Base-by-base conservation (phyloP, 768 basidiomycete genomes). In the Leccinum subgranulosum region DNA sequence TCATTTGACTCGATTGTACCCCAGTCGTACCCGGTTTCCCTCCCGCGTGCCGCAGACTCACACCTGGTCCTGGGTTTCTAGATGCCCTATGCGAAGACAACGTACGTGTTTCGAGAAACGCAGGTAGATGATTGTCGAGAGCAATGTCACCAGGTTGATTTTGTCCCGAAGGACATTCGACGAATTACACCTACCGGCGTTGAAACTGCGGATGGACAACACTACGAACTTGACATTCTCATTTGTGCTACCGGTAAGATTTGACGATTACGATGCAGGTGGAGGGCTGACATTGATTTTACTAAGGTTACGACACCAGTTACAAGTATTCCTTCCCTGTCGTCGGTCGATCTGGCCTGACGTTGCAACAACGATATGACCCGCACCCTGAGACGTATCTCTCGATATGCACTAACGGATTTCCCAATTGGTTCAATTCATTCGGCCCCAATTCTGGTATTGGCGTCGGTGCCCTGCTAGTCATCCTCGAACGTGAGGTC, bases 11-110 rank as follows among this genome's bases (percentile, higher is more conserved):
- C 10, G 14, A 56, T 17, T 25, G 4, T 55, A 2, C 36, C 23
- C 47, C n/a, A 61, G 60, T 86, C n/a, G 74, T 85, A 25, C 84
- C 86, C 12, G 73, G 80, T 48, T 87, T 86, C 61, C 73, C 79
- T 6, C 79, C 85, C 15, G 77, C 74, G 5, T 88, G 85, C 69
- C 76, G 85, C 27, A n/a, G 86, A n/a, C 69, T 87, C 49, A 88
- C 87, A 0, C 84, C 85, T 2, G 86, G 85, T 0, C 84, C 84
- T 10, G 85, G 86, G 6, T 88, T 85, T 65, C 76, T 88, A 31
- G 84, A 87, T 61, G 83, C 86, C 0, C 34, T 34, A 34, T 34
- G 34, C 34, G 34, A 34, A 34, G 34, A 34, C 34, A 34, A 34
- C 34, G 34, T 61, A 6, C 19, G 60, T 48, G 8, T 19, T 39